phyloP scores from a whole-genome alignment of 2,329 filamentous ascomycete species.

The Sarocladium kiliense region DNA sequence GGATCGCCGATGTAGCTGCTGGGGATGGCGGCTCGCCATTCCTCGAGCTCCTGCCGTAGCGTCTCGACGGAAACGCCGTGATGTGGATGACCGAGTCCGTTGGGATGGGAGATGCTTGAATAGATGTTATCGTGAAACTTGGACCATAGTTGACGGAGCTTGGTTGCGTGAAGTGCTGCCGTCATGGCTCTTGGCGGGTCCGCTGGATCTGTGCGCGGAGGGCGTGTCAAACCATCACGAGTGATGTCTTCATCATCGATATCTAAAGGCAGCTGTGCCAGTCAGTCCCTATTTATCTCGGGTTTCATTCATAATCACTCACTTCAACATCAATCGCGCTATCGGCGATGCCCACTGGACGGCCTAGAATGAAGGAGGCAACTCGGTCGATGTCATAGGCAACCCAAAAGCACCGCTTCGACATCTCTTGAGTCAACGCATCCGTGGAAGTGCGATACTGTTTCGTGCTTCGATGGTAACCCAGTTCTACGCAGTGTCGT shows the following conservation, averaged over 20 bases:
- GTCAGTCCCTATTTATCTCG: too few species aligned
- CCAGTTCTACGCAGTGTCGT: slow-evolving; percentile 27
- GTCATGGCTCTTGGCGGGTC: slow-evolving; percentile 22
- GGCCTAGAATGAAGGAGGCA: slow-evolving; percentile 24
- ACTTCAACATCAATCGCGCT: slow-evolving; percentile 10
- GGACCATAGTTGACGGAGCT: slow-evolving; percentile 24
- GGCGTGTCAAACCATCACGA: not conserved
- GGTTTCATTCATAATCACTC: too few species aligned
- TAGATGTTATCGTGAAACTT: slow-evolving; percentile 22
- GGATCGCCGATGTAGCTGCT: slow-evolving; percentile 3
- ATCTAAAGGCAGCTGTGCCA: slow-evolving; percentile 7
- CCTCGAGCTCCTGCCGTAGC: slow-evolving; percentile 20
- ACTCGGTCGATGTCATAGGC: slow-evolving; percentile 27
- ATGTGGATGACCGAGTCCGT: slow-evolving; percentile 2
- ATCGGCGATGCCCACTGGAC: slow-evolving; percentile 7
- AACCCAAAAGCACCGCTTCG: slow-evolving; percentile 26
- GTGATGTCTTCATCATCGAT: slow-evolving; percentile 8
- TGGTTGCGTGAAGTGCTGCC: slow-evolving; percentile 23
- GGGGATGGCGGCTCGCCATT: slow-evolving; percentile 19
- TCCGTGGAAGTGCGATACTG: slow-evolving; percentile 13
- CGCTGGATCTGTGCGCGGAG: not conserved
- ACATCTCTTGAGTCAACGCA: slow-evolving; percentile 20
- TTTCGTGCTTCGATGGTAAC: slow-evolving; percentile 25
- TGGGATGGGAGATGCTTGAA: slow-evolving; percentile 1
- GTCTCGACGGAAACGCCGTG: slow-evolving; percentile 14